Evolutionary conservation across 371 early-diverging fungal genomes (phyloP), one percentile per base, ranked within the genome.

Genomic region (Rhizomucor miehei): DNA sequence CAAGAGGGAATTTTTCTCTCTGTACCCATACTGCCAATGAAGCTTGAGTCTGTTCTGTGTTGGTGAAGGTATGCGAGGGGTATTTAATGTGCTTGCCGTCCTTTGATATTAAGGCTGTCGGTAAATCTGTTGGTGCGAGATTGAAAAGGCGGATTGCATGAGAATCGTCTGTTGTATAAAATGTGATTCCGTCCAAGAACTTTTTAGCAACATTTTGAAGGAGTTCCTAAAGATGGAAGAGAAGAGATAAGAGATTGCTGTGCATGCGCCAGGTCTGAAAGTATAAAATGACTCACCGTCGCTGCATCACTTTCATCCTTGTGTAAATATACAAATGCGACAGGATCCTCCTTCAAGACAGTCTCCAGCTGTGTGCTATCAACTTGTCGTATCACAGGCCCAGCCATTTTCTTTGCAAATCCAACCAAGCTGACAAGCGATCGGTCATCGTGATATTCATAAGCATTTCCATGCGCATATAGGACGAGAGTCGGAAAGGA

Each of bases 401-500:
- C 70, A 39, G 71, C 48, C 39, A 59, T 38, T 35, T 46, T 49
- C 17, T 54, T 69, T 34, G 82, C 84, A 67, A 82, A 89, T 3
- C 55, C 57, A 5, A 60, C 54, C 51, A 89, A 52, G 13, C 69
- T 71, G 21, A 70, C 67, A 17, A 87, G 60, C 6, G 75, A 73
- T 44, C 87, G 78, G 48, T 79, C 69, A n/a, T 81, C 80, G 44
- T 57, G 69, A 58, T 75, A 85, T 13, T 74, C 78, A 11, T 49
- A 59, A 0, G 60, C 59, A 43, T 73, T 62, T 35, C 73, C 79
- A 57, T 68, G 66, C 51, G 70, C 44, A 52, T 81, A 80, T 70
- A 89, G 81, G 57, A 81, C 77, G 48, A 96, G 67, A 8, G 94
- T 92, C 29, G 97, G 97, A 65, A 83, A 95, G 6, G 91, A 93